Percentiles rank a stretch among this genome's conserved stretches.
These are phyloP conservation scores for Collariella sp. DNA, from an alignment of 495 filamentous ascomycete species.

Conservation along the genomic window DNA sequence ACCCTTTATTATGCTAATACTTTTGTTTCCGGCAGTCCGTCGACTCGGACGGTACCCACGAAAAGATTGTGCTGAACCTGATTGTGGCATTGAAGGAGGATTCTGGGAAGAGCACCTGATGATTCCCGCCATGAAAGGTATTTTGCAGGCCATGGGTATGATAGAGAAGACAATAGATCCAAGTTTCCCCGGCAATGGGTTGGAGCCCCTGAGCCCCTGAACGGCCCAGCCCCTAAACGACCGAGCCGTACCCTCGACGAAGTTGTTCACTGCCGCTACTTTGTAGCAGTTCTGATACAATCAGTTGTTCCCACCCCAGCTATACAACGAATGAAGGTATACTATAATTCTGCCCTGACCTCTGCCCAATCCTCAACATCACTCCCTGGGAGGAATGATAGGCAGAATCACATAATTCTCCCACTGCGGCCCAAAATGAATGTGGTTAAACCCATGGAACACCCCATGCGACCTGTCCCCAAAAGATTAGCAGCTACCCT, in stretches of 20 bases:
- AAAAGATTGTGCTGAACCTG: slow-evolving; percentile 68
- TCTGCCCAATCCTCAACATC: too few species aligned
- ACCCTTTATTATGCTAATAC: slow-evolving; percentile 11
- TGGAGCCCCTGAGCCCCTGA: too few species aligned
- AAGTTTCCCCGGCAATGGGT: too few species aligned
- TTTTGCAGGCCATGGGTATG: too few species aligned
- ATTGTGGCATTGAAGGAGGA: slow-evolving; percentile 86
- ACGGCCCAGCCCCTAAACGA: too few species aligned
- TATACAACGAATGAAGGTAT: too few species aligned
- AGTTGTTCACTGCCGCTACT: too few species aligned
- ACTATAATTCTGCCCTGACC: too few species aligned
- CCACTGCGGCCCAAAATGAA: slow-evolving; percentile 44
- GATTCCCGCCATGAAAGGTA: background rate
- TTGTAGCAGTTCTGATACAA: too few species aligned
- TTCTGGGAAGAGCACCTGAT: slow-evolving; percentile 45
- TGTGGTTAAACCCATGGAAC: slow-evolving; percentile 33
- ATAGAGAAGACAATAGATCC: too few species aligned
- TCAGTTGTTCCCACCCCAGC: too few species aligned
- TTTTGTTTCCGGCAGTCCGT: slow-evolving; percentile 32
- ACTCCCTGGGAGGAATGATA: slow-evolving; percentile 41
- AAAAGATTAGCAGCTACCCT: background rate
- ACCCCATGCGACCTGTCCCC: background rate
- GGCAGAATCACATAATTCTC: slow-evolving; percentile 51
- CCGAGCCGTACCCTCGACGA: too few species aligned
- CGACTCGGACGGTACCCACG: slow-evolving; percentile 62